Evolutionary conservation across 306 rosid genomes (phyloP).

Genomic region (Acacia acuminata): DNA sequence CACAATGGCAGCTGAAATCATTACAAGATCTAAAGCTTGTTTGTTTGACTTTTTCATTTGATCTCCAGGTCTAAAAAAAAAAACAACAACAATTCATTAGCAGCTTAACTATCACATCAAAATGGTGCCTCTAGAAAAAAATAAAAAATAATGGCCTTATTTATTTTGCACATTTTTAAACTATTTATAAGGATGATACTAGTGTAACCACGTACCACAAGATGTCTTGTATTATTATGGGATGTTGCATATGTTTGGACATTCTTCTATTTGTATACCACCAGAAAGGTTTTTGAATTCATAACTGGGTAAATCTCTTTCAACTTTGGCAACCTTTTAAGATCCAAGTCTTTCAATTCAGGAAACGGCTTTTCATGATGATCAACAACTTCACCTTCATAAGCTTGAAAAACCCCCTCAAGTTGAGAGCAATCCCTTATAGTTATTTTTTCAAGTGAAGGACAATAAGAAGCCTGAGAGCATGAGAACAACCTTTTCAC

Average conservation of each 20-base stretch:
- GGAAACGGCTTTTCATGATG: background rate
- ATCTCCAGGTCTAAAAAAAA: no score
- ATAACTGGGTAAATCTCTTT: background rate
- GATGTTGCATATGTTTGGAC: background rate
- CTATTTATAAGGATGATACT: no score
- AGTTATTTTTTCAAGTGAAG: rapidly evolving
- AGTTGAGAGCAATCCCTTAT: background rate
- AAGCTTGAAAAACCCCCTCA: background rate
- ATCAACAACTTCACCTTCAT: background rate
- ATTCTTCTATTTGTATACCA: background rate
- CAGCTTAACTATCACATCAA: background rate
- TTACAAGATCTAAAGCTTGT: background rate
- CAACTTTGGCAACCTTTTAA: background rate
- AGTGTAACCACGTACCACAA: background rate
- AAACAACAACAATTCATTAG: no score
- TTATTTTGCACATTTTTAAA: background rate
- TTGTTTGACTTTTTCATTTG: background rate
- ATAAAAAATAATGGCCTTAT: no score
- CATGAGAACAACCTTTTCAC: background rate
- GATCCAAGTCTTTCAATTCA: rapidly evolving
- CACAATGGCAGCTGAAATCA: background rate
- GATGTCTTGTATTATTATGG: background rate
- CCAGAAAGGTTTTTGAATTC: background rate
- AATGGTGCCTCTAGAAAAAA: background rate
- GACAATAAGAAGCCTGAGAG: background rate